Evolutionary conservation across 2,329 filamentous ascomycete species (phyloP).

Genomic region (Aureobasidium uvarum): DNA sequence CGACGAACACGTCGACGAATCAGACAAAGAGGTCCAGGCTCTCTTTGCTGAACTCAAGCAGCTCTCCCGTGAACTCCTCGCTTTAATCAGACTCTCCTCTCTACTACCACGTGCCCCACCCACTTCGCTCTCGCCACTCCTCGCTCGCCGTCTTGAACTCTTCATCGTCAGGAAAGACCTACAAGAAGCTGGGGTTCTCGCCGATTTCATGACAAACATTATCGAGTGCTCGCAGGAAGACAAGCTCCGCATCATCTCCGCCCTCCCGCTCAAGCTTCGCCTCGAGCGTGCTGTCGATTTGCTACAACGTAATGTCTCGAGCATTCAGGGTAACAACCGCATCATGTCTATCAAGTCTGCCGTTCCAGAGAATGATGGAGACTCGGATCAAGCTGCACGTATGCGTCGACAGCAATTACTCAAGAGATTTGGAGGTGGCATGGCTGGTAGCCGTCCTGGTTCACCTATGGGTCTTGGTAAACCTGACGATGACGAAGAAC

Average conservation of each 20-base stretch:
- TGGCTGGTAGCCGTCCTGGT: constrained; percentile 35
- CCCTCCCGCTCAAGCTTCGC: constrained; percentile 72
- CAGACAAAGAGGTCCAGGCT: constrained; percentile 65
- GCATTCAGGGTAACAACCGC: constrained; percentile 82
- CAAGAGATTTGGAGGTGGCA: constrained; percentile 35
- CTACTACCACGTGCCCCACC: constrained; percentile 70
- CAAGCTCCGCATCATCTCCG: constrained; percentile 81
- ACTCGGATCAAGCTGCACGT: constrained; percentile 39
- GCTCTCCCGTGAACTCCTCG: constrained; percentile 80
- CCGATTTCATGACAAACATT: constrained; percentile 96
- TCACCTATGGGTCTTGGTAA: constrained; percentile 44
- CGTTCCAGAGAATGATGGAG: constrained; percentile 35
- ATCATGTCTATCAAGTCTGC: constrained; percentile 73
- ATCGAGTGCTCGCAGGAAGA: constrained; percentile 86
- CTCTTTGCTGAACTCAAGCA: constrained; percentile 79
- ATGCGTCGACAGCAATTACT: constrained; percentile 46
- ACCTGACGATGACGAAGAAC: constrained; percentile 69
- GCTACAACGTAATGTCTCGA: constrained; percentile 75
- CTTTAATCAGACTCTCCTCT: constrained; percentile 78
- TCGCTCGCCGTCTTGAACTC: constrained; percentile 80
- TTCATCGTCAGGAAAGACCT: constrained; percentile 82
- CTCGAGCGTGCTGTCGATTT: constrained; percentile 81
- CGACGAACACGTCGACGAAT: constrained; percentile 52
- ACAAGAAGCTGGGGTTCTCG: constrained; percentile 77
- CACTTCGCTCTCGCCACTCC: constrained; percentile 71